Evolutionary conservation across 257 asterid species (phyloP).

Genomic region (Scutellaria galericulata): DNA sequence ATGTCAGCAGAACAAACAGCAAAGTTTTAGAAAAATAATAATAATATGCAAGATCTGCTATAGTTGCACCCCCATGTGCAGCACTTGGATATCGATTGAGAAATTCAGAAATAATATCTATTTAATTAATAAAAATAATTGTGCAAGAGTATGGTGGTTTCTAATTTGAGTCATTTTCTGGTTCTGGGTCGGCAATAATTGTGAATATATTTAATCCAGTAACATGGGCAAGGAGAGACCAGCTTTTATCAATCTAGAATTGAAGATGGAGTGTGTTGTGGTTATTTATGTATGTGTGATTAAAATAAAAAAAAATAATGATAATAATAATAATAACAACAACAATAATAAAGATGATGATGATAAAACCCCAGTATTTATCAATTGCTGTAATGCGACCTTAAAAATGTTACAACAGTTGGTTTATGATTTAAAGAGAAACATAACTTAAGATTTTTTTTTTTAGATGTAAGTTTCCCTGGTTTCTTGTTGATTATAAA

Average conservation of each 20-base stretch:
- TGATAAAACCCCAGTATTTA: too few relatives aligned
- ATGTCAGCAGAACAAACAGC: not conserved
- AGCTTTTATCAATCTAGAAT: not conserved
- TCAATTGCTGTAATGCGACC: too few relatives aligned
- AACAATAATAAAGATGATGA: too few relatives aligned
- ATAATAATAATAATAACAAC: too few relatives aligned
- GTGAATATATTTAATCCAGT: slow-evolving; percentile 24
- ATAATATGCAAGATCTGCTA: slow-evolving; percentile 45
- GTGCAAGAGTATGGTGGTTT: slow-evolving; percentile 34
- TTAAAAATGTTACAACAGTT: too few relatives aligned
- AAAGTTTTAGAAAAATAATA: not conserved
- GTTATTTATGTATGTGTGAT: too few relatives aligned
- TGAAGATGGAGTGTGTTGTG: not conserved
- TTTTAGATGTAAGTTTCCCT: too few relatives aligned
- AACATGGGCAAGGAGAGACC: slow-evolving; percentile 44
- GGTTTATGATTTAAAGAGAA: too few relatives aligned
- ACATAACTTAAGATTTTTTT: too few relatives aligned
- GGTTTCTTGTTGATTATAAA: too few relatives aligned
- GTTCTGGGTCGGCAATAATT: slow-evolving; percentile 69
- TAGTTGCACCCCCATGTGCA: slow-evolving; percentile 59
- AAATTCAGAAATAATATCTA: not conserved
- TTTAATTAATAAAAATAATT: slow-evolving; percentile 5
- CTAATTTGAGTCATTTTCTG: slow-evolving; percentile 33
- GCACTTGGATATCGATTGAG: slow-evolving; percentile 39
- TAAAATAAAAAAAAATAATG: too few relatives aligned